phyloP scores from a whole-genome alignment of 495 filamentous ascomycete genomes.

The Amorphotheca resinae region DNA sequence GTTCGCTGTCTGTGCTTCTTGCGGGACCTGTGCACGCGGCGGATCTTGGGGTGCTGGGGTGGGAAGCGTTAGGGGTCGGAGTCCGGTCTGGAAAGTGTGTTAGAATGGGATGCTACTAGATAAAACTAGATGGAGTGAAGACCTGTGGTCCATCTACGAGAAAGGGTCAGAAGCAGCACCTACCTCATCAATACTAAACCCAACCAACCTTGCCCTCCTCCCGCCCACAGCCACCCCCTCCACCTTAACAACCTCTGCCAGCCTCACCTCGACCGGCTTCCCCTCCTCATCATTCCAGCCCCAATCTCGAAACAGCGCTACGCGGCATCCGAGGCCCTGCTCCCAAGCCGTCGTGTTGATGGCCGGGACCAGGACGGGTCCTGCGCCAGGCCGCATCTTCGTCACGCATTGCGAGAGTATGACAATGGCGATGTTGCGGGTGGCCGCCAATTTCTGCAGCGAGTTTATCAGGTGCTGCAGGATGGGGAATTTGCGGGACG shows the following conservation, averaged over 20 bases:
- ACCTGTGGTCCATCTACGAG: too few relatives aligned
- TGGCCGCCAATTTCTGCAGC: slow-evolving; percentile 41
- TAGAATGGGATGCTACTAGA: too few relatives aligned
- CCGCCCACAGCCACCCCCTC: slow-evolving; percentile 13
- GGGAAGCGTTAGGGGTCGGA: slow-evolving; percentile 7
- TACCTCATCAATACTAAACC: slow-evolving; percentile 14
- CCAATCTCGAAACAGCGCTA: slow-evolving; percentile 52
- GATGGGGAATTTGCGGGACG: slow-evolving; percentile 49
- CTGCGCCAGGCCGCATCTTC: slow-evolving; percentile 34
- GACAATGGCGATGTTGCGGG: slow-evolving; percentile 43
- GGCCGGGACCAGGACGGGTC: slow-evolving; percentile 43
- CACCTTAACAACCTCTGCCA: slow-evolving; percentile 15
- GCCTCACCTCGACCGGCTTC: slow-evolving; percentile 7
- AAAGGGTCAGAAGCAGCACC: too few relatives aligned
- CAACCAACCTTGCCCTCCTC: slow-evolving; percentile 4
- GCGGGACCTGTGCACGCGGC: background rate
- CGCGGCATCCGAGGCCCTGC: slow-evolving; percentile 37
- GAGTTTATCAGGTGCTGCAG: slow-evolving; percentile 33
- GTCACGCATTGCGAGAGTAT: slow-evolving; percentile 49
- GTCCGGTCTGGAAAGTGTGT: slow-evolving; percentile 10
- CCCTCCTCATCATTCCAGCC: slow-evolving; percentile 16
- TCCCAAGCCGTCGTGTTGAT: slow-evolving; percentile 51
- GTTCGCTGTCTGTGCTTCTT: background rate
- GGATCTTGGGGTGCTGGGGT: background rate
- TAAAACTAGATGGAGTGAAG: too few relatives aligned